These are phyloP conservation scores for Passalora sequoiae DNA, from an alignment of 2,329 filamentous ascomycete species.

Conservation along the genomic window DNA sequence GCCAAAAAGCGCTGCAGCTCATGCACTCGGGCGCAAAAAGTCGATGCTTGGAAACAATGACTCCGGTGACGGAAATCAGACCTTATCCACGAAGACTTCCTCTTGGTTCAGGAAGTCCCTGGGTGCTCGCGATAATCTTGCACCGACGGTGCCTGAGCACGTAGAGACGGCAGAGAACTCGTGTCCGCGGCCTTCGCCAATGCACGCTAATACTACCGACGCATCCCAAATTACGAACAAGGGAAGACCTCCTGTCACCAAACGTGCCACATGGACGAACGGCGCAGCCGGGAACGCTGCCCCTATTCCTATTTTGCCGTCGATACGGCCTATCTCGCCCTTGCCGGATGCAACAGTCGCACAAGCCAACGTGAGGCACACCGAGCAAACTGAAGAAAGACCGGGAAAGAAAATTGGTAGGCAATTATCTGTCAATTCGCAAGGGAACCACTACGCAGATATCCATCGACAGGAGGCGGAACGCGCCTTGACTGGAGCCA, in stretches of 20 bases:
- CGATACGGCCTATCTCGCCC: constrained; percentile 91
- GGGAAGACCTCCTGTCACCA: constrained; percentile 57
- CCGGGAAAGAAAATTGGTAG: constrained; percentile 85
- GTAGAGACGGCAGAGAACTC: constrained; percentile 37
- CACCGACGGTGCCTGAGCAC: constrained; percentile 54
- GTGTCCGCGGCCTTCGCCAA: constrained; percentile 40
- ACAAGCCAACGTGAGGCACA: constrained; percentile 66
- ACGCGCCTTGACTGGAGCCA: constrained; percentile 77
- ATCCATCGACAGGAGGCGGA: constrained; percentile 87
- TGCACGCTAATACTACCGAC: constrained; percentile 43
- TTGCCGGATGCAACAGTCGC: constrained; percentile 89
- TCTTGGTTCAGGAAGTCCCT: constrained; percentile 95
- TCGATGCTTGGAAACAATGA: constrained; percentile 75
- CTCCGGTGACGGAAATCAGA: constrained; percentile 51
- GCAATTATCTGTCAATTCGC: constrained; percentile 86
- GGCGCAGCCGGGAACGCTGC: constrained; percentile 62
- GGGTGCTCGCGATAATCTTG: constrained; percentile 69
- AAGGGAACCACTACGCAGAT: constrained; percentile 88
- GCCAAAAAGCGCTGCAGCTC: constrained; percentile 86
- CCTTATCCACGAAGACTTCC: constrained; percentile 70
- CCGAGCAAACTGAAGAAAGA: constrained; percentile 51
- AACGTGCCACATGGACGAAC: constrained; percentile 91
- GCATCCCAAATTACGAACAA: constrained; percentile 43
- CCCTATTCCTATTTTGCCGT: constrained; percentile 93
- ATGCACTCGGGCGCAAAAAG: constrained; percentile 78